phyloP scores from a whole-genome alignment of 2,329 filamentous ascomycete species.

The Aspergillus flavus region DNA sequence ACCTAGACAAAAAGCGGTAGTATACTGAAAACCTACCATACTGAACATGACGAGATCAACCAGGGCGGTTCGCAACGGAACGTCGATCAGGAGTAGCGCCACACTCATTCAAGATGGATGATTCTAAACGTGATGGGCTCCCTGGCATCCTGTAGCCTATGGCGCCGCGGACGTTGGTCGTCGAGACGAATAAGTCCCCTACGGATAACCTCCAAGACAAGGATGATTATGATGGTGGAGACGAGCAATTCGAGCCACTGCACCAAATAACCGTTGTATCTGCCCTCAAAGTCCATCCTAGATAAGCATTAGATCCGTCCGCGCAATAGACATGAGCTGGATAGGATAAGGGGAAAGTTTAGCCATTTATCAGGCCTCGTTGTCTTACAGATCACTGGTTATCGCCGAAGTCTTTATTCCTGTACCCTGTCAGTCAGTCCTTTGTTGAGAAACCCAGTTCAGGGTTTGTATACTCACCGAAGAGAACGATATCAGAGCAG shows the following conservation, averaged over 20 bases:
- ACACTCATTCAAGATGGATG: neutral
- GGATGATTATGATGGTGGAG: neutral
- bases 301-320: neutral
- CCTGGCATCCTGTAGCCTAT: no score
- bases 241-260: neutral
- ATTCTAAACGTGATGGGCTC: neutral
- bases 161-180: neutral
- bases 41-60: neutral
- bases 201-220: neutral
- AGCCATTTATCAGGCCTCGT: neutral
- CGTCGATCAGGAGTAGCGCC: neutral
- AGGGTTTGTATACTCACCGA: neutral
- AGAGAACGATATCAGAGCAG: neutral
- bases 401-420: neutral
- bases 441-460: neutral
- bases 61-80: neutral
- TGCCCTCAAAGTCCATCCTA: neutral
- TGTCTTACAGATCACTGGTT: neutral
- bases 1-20: neutral
- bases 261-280: neutral
- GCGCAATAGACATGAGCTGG: neutral
- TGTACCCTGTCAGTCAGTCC: neutral
- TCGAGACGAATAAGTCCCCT: neutral
- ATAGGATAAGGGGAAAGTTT: neutral
- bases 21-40: neutral